phyloP scores from a whole-genome alignment of 345 rosid species.

The Heritiera littoralis region DNA sequence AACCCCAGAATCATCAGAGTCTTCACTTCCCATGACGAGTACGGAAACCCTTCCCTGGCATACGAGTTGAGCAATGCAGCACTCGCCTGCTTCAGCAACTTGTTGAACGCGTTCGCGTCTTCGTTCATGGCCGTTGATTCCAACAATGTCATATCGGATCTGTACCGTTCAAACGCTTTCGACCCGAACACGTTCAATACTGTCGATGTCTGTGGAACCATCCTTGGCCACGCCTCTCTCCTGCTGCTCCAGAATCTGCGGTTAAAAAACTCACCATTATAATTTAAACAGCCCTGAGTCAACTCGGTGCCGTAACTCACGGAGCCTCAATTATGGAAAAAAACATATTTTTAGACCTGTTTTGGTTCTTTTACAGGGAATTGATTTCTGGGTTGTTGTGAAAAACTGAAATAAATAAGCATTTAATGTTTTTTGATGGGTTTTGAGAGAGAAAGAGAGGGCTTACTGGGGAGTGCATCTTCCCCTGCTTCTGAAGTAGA shows the following conservation, averaged over 20 bases:
- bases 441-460: background rate
- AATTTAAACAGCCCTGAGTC: background rate
- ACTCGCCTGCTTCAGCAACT: constrained; percentile 65
- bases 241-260: constrained; percentile 83
- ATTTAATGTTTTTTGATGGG: background rate
- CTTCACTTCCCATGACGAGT: constrained; percentile 84
- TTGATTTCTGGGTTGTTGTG: background rate
- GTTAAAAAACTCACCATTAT: background rate
- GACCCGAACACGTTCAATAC: constrained; percentile 77
- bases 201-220: constrained; percentile 77
- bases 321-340: background rate
- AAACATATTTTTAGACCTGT: background rate
- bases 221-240: constrained; percentile 85
- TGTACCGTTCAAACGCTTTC: constrained; percentile 59
- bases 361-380: background rate
- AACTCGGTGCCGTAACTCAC: constrained; percentile 21
- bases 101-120: constrained; percentile 50
- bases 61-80: constrained; percentile 92
- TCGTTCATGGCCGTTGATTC: constrained; percentile 64
- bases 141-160: constrained; percentile 67
- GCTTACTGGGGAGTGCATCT: constrained; percentile 80
- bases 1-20: constrained; percentile 62
- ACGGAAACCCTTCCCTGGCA: constrained; percentile 53
- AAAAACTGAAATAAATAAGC: background rate
- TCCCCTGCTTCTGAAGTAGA: constrained; percentile 68